phyloP scores from a whole-genome alignment of 768 basidiomycete species.

The Leucocoprinus sp. region DNA sequence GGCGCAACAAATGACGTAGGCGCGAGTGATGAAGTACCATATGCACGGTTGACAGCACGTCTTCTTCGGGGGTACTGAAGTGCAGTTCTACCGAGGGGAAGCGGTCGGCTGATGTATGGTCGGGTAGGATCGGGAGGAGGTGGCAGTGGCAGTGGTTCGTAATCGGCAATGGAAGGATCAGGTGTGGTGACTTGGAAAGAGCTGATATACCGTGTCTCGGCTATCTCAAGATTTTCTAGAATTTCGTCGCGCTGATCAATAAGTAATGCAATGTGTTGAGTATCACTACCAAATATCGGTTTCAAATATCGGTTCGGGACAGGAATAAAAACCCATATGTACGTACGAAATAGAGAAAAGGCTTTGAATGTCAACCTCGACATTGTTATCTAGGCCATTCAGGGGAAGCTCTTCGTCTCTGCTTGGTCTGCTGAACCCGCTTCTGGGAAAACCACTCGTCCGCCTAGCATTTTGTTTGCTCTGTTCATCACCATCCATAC shows the following conservation, averaged over 20 bases:
- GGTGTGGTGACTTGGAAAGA: constrained; percentile 70
- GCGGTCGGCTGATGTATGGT: constrained; percentile 63
- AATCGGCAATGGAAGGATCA: constrained; percentile 61
- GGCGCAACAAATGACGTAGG: constrained; percentile 77
- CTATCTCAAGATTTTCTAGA: constrained; percentile 72
- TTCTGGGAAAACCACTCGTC: too few species aligned
- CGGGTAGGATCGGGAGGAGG: constrained; percentile 35
- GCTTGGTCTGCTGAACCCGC: too few species aligned
- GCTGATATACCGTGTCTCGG: constrained; percentile 69
- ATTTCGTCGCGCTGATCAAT: constrained; percentile 72
- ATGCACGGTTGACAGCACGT: constrained; percentile 53
- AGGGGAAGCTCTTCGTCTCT: constrained; percentile 36
- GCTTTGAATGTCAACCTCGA: constrained; percentile 61
- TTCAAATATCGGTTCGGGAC: too few species aligned
- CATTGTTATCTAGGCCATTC: constrained; percentile 32
- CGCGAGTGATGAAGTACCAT: constrained; percentile 57
- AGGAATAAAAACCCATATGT: neutral
- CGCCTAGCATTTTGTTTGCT: constrained; percentile 15
- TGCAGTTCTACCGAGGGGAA: constrained; percentile 36
- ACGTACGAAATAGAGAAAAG: constrained; percentile 70
- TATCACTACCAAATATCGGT: constrained; percentile 42
- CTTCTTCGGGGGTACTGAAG: constrained; percentile 32
- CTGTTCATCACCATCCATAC: constrained; percentile 27
- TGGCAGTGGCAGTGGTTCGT: constrained; percentile 32
- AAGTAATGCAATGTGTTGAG: constrained; percentile 53